A percentile compares a stretch with the other conserved stretches of the same genome.
phyloP scores from a whole-genome alignment of 2,329 filamentous ascomycete species.

The Pseudogymnoascus sp. region DNA sequence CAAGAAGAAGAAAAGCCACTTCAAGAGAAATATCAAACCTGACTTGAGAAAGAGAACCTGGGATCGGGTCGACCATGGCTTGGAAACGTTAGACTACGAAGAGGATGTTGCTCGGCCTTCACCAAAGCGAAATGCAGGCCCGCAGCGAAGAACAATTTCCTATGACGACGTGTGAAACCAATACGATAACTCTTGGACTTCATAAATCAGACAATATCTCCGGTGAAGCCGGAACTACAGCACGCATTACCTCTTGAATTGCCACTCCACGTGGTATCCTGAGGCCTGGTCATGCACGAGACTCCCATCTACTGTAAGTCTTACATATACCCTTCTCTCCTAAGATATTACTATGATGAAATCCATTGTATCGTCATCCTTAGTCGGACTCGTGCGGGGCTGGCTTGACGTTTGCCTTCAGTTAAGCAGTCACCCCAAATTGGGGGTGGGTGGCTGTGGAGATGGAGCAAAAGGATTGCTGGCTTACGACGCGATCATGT shows the following conservation, averaged over 20 bases:
- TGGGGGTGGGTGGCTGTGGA: slow-evolving; percentile 12
- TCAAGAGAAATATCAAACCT: slow-evolving; percentile 40
- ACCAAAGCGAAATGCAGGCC: slow-evolving; percentile 20
- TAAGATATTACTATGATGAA: slow-evolving; percentile 60
- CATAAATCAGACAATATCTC: not conserved
- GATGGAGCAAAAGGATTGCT: slow-evolving; percentile 18
- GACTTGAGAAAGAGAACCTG: slow-evolving; percentile 59
- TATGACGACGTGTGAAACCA: slow-evolving; percentile 37
- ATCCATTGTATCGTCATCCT: slow-evolving; percentile 90
- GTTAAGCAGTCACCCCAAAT: slow-evolving; percentile 16
- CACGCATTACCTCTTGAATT: not conserved
- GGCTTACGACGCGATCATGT: slow-evolving; percentile 32
- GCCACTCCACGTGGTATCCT: not conserved
- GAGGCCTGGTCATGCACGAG: not conserved
- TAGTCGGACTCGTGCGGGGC: slow-evolving; percentile 61
- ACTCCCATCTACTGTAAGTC: not conserved
- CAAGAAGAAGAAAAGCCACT: slow-evolving; percentile 27
- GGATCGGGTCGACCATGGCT: slow-evolving; percentile 55
- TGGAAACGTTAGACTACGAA: slow-evolving; percentile 54
- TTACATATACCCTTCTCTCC: not conserved
- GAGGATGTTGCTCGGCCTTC: slow-evolving; percentile 28
- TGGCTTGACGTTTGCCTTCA: slow-evolving; percentile 15
- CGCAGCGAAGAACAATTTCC: slow-evolving; percentile 38
- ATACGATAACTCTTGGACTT: not conserved
- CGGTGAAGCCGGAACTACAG: not conserved